Conservation (phyloP, 169 alveolate species). For the Cryptosporidium xiaoi region DNA sequence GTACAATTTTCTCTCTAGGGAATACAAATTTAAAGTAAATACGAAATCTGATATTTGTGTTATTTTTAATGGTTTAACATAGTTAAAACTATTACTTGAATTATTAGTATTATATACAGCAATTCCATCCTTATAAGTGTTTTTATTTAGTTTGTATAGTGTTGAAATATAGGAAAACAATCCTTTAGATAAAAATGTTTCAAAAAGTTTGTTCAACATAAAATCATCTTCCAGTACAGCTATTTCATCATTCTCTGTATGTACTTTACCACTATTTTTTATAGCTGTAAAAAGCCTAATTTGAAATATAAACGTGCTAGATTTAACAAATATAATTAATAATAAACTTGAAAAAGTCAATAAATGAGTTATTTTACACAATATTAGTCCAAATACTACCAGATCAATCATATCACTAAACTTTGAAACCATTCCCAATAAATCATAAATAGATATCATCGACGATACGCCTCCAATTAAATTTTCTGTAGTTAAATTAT, state of each 20-base stretch:
- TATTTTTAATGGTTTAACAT: constrained; percentile 31
- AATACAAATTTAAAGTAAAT: constrained; percentile 7
- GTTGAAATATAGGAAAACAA: not conserved
- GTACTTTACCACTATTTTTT: not conserved
- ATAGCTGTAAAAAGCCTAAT: constrained; percentile 22
- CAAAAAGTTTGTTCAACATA: constrained; percentile 4
- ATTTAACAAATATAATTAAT: constrained; percentile 13
- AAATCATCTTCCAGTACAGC: constrained; percentile 2
- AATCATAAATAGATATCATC: not conserved
- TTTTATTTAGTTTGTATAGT: not conserved
- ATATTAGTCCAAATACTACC: not conserved
- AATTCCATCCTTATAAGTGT: not conserved
- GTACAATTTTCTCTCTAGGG: constrained; percentile 8
- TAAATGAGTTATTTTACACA: not conserved
- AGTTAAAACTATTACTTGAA: not conserved
- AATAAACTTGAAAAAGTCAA: not conserved
- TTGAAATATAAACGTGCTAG: constrained; percentile 11
- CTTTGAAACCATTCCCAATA: constrained; percentile 27
- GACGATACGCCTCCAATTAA: too few relatives aligned
- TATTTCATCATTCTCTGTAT: not conserved
- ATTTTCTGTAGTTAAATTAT: too few relatives aligned
- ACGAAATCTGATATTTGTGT: constrained; percentile 33
- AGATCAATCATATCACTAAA: constrained; percentile 8
- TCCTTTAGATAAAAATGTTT: constrained; percentile 18
- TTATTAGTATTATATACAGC: not conserved